Evolutionary conservation across 495 filamentous ascomycete genomes (phyloP).

Genomic region (Hypomontagnella submonticulosa): DNA sequence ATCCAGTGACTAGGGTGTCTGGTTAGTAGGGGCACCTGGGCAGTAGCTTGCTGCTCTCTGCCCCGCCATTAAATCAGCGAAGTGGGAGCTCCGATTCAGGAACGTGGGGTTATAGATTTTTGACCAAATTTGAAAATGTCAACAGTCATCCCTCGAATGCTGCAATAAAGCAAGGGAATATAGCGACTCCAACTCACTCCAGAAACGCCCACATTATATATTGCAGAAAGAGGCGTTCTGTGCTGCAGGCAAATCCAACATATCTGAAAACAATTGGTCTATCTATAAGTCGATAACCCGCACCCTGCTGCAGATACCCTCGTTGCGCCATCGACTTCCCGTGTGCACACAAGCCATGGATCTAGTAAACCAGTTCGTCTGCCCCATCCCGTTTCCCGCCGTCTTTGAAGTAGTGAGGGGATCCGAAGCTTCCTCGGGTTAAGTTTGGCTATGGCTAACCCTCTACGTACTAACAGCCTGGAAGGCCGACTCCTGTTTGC

Average conservation of each 20-base stretch:
- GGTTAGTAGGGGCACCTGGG: slow-evolving; percentile 1
- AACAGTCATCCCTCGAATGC: slow-evolving; percentile 27
- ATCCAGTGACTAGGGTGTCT: slow-evolving; percentile 12
- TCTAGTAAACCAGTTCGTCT: slow-evolving; percentile 84
- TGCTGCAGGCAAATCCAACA: slow-evolving; percentile 4
- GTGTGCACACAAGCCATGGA: slow-evolving; percentile 66
- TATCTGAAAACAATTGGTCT: slow-evolving; percentile 22
- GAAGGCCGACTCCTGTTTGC: slow-evolving; percentile 95
- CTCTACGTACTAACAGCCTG: slow-evolving; percentile 67
- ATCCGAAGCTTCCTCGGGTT: slow-evolving; percentile 9
- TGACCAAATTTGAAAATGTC: slow-evolving; percentile 38
- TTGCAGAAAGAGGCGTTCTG: slow-evolving; percentile 1
- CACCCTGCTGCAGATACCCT: slow-evolving; percentile 1
- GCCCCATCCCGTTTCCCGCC: slow-evolving; percentile 7
- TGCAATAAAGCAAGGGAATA: slow-evolving; percentile 28
- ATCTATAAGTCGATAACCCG: slow-evolving; percentile 7
- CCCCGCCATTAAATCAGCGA: slow-evolving; percentile 20
- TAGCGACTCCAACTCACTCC: neutral
- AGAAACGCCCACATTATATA: slow-evolving; percentile 5
- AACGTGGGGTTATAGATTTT: slow-evolving; percentile 45
- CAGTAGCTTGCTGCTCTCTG: neutral
- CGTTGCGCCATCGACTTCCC: neutral
- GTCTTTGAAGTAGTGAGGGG: slow-evolving; percentile 19
- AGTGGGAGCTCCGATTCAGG: no score
- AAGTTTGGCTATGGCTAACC: slow-evolving; percentile 46